Conservation (phyloP, 2,329 filamentous ascomycete genomes). For the Ophiosphaerella narmari region DNA sequence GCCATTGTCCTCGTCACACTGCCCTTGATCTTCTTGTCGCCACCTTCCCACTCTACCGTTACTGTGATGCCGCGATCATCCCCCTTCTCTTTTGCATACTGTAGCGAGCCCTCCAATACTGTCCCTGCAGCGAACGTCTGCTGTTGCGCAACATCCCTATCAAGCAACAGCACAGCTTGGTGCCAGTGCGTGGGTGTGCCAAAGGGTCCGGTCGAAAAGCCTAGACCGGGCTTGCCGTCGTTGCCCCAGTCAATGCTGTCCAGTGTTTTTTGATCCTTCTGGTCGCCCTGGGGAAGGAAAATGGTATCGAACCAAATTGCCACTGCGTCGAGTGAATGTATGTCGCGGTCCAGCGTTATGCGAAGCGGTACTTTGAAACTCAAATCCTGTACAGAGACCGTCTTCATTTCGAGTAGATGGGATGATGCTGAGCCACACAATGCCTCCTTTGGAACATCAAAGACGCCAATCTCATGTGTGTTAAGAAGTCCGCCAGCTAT, state of each 20-base stretch:
- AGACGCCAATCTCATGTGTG: constrained; percentile 47
- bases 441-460: constrained; percentile 35
- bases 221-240: constrained; percentile 63
- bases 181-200: constrained; percentile 87
- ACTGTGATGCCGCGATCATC: constrained; percentile 49
- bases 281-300: constrained; percentile 66
- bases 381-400: constrained; percentile 71
- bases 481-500: constrained; percentile 80
- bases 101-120: constrained; percentile 70
- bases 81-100: constrained; percentile 66
- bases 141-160: constrained; percentile 57
- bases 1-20: constrained; percentile 40
- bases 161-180: constrained; percentile 76
- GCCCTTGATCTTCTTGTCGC: constrained; percentile 36
- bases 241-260: constrained; percentile 67
- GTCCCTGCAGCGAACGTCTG: constrained; percentile 57
- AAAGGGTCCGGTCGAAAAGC: constrained; percentile 84
- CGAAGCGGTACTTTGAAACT: constrained; percentile 73
- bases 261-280: constrained; percentile 39
- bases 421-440: constrained; percentile 64
- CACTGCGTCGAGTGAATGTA: constrained; percentile 80
- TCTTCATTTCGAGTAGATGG: constrained; percentile 76
- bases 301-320: constrained; percentile 94
- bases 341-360: constrained; percentile 63
- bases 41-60: constrained; percentile 44